Evolutionary conservation across 768 basidiomycete species (phyloP), one percentile per base, ranked within the genome.

Genomic region (Mycena haematopus): DNA sequence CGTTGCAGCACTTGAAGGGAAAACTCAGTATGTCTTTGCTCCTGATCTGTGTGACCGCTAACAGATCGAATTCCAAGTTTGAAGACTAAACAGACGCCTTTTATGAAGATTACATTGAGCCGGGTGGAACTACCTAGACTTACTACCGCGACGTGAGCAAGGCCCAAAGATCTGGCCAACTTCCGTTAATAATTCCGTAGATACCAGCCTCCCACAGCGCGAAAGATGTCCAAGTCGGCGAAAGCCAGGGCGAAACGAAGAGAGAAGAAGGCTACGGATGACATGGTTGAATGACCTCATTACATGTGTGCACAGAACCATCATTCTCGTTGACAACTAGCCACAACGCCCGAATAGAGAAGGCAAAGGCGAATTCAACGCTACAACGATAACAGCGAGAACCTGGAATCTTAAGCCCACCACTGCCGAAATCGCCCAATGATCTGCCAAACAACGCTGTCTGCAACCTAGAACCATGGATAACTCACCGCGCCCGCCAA

Each of bases 91-190:
- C 83, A 83, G 65, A 84, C 82, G 3, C 86, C 90, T 0, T 90
- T 83, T 59, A 89, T 93, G 86, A 86, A 82, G 63, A 76, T 93
- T 60, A 92, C 88, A 0, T 75, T 93, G 0, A 86, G 84, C 15
- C 75, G 77, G 25, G 67, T 68, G 54, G 77, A 83, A 56, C 72
- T 86, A 0, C 77, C 79, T 8, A 74, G 77, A 19, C 69, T 81
- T 22, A 68, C 73, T 10, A 79, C 79, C 24, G 84, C 86, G 52
- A 88, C 85, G 88, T 88, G 67, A 65, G 85, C 75, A 21, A n/a
- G 47, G 58, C 22, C 40, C 22, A 29, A 36, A 27, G 5, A 11
- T 15, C 55, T 29, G 54, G 42, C 6, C 21, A 31, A 52, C 25
- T 9, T 31, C 17, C 52, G 3, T 52, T 57, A 8, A 38, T 40